Percentiles rank a stretch among this genome's conserved stretches.
These are phyloP conservation scores for Aspergillaceae sp. DNA, from an alignment of 2,329 filamentous ascomycete species.

Conservation along the genomic window DNA sequence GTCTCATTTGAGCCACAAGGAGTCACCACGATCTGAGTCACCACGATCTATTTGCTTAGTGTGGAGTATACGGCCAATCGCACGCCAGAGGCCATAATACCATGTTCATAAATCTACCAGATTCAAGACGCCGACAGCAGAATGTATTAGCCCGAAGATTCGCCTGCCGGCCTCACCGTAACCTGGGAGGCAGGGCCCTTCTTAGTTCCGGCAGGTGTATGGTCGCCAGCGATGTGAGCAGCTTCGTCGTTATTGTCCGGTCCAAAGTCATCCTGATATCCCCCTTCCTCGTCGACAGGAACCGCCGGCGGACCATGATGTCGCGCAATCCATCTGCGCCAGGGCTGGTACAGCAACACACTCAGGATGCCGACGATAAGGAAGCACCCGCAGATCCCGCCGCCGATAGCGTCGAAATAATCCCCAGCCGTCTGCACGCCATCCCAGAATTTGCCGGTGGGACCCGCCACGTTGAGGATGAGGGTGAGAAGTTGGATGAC, in stretches of 20 bases:
- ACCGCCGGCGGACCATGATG: slow-evolving; percentile 12
- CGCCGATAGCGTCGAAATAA: slow-evolving; percentile 78
- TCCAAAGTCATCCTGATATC: slow-evolving; percentile 12
- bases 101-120: too few species aligned
- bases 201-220: slow-evolving; percentile 4
- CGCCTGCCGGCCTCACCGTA: slow-evolving; percentile 9
- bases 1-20: too few species aligned
- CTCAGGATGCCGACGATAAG: slow-evolving; percentile 66
- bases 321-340: slow-evolving; percentile 55
- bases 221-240: neutral
- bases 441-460: slow-evolving; percentile 77
- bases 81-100: too few species aligned
- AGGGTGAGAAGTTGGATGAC: slow-evolving; percentile 75
- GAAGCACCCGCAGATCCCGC: slow-evolving; percentile 77
- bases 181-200: slow-evolving; percentile 6
- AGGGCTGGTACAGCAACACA: slow-evolving; percentile 68
- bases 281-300: slow-evolving; percentile 13
- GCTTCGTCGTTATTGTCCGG: neutral
- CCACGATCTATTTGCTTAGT: neutral
- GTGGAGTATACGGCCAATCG: too few species aligned
- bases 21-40: neutral
- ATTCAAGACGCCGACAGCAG: neutral
- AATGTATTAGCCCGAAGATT: neutral
- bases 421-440: slow-evolving; percentile 69
- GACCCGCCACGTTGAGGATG: slow-evolving; percentile 64